These are phyloP conservation scores for Lentinula detonsa DNA, from an alignment of 768 basidiomycete species.

Conservation along the genomic window DNA sequence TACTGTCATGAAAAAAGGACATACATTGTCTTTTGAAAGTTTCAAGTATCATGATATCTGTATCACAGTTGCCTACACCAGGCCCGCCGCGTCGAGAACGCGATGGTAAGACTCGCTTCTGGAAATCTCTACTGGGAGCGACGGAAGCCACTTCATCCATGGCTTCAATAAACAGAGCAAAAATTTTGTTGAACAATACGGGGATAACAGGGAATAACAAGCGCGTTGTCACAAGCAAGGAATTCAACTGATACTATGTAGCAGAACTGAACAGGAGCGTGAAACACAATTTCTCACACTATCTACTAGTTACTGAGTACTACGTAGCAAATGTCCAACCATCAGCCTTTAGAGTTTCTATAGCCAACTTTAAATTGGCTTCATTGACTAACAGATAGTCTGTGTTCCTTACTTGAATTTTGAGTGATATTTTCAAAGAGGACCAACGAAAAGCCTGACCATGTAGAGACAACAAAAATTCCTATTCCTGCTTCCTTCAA, in stretches of 20 bases:
- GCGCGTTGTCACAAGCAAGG: background rate
- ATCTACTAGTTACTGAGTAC: background rate
- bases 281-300: background rate
- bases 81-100: constrained; percentile 77
- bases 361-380: constrained; percentile 33
- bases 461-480: constrained; percentile 60
- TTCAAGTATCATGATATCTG: constrained; percentile 81
- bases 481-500: constrained; percentile 45
- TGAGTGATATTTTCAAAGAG: background rate
- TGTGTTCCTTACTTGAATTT: constrained; percentile 47
- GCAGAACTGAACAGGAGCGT: background rate
- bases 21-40: constrained; percentile 71
- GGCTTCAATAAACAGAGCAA: background rate
- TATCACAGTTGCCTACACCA: constrained; percentile 72
- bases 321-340: constrained; percentile 42
- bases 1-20: constrained; percentile 19
- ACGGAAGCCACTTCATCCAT: background rate
- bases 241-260: background rate
- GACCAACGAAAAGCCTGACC: constrained; percentile 24
- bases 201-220: no score
- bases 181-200: background rate
- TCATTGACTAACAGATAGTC: constrained; percentile 56
- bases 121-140: constrained; percentile 34
- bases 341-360: constrained; percentile 36
- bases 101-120: constrained; percentile 78